Percentiles rank a stretch among this genome's conserved stretches.
Evolutionary conservation across 108 stramenopile species (phyloP).

Genomic region (Bacterosira constricta): DNA sequence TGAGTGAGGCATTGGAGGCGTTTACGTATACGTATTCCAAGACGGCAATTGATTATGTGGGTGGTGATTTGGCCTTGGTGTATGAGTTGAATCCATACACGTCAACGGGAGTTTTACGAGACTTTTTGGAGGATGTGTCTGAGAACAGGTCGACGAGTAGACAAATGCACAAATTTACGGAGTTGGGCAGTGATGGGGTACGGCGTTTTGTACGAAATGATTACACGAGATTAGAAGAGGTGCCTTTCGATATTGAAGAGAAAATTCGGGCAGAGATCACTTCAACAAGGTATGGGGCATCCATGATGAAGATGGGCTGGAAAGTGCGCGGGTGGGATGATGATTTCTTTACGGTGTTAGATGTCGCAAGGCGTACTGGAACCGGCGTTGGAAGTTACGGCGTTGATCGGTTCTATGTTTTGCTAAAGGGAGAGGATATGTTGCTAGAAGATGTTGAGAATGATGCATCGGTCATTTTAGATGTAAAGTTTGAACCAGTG

Average conservation of each 20-base stretch:
- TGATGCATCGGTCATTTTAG: constrained; percentile 51
- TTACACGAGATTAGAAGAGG: constrained; percentile 42
- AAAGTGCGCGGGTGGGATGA: constrained; percentile 55
- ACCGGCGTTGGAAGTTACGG: constrained; percentile 62
- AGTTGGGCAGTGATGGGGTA: constrained; percentile 30
- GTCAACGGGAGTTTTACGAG: constrained; percentile 39
- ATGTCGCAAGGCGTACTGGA: constrained; percentile 60
- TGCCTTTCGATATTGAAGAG: constrained; percentile 39
- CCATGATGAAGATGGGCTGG: constrained; percentile 74
- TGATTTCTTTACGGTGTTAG: constrained; percentile 54
- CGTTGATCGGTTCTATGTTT: constrained; percentile 69
- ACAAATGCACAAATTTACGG: constrained; percentile 63
- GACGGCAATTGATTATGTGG: constrained; percentile 53
- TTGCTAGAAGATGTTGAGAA: constrained; percentile 29
- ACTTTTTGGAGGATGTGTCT: constrained; percentile 51
- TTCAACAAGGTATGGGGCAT: constrained; percentile 54
- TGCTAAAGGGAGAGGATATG: constrained; percentile 56
- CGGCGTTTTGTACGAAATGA: constrained; percentile 28
- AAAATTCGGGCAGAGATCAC: constrained; percentile 52
- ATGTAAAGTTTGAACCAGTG: constrained; percentile 63
- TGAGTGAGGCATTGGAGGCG: constrained; percentile 36
- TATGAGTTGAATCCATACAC: constrained; percentile 58
- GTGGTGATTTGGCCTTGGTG: constrained; percentile 46
- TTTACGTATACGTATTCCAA: constrained; percentile 61
- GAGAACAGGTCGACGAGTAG: constrained; percentile 17